phyloP scores from a whole-genome alignment of 2,329 filamentous ascomycete genomes.

The Fusarium keratoplasticum region DNA sequence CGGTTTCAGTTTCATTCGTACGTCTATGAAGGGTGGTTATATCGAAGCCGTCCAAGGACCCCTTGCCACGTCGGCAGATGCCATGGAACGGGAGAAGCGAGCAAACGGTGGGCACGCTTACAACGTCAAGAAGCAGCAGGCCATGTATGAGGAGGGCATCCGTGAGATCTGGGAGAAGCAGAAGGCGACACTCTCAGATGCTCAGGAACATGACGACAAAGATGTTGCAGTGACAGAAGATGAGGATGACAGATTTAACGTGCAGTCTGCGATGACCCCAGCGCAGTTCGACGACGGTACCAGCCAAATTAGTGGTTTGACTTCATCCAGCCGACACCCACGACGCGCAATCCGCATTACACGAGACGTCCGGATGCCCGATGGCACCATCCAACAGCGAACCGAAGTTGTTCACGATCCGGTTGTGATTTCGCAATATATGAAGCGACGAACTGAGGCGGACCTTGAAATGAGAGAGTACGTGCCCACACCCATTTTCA shows the following conservation, averaged over 20 bases:
- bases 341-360: constrained; percentile 80
- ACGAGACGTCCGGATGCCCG: constrained; percentile 64
- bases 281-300: constrained; percentile 79
- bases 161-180: constrained; percentile 93
- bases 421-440: constrained; percentile 89
- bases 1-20: constrained; percentile 97
- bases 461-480: constrained; percentile 81
- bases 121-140: constrained; percentile 95
- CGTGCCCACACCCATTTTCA: constrained; percentile 50
- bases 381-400: constrained; percentile 68
- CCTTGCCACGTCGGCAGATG: constrained; percentile 78
- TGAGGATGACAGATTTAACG: constrained; percentile 77
- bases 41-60: constrained; percentile 82
- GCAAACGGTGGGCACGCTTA: constrained; percentile 95
- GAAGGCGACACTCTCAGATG: constrained; percentile 79
- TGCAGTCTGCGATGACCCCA: constrained; percentile 76
- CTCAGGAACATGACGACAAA: constrained; percentile 73
- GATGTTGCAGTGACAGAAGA: constrained; percentile 69
- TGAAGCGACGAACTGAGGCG: constrained; percentile 78
- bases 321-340: constrained; percentile 70
- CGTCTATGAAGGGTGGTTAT: constrained; percentile 97
- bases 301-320: constrained; percentile 80
- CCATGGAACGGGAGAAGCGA: constrained; percentile 86
- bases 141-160: constrained; percentile 91
- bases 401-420: constrained; percentile 81